phyloP scores from a whole-genome alignment of 2,329 filamentous ascomycete genomes.

The Xylaria arbuscula region DNA sequence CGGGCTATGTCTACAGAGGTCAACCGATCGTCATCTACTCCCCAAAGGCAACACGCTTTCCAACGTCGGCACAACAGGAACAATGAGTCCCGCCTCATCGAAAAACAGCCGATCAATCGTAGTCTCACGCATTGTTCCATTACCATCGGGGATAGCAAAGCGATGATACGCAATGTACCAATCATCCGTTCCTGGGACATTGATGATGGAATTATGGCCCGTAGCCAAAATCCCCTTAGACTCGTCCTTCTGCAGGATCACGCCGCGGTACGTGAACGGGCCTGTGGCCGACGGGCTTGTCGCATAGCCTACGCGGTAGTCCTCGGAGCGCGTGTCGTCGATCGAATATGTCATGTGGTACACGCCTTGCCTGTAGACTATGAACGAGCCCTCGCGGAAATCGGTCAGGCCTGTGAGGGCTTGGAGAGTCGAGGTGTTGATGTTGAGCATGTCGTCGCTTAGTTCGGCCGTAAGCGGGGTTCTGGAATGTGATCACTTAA shows the following conservation, averaged over 20 bases:
- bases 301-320: slow-evolving; percentile 61
- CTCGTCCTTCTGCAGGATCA: slow-evolving; percentile 57
- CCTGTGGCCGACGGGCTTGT: slow-evolving; percentile 53
- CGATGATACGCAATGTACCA: slow-evolving; percentile 64
- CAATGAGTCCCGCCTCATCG: background rate
- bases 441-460: slow-evolving; percentile 58
- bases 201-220: slow-evolving; percentile 59
- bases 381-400: slow-evolving; percentile 58
- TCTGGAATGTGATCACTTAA: slow-evolving; percentile 35
- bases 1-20: background rate
- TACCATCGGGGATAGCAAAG: slow-evolving; percentile 58
- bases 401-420: slow-evolving; percentile 53
- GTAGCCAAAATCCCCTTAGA: slow-evolving; percentile 58
- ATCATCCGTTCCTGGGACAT: slow-evolving; percentile 59
- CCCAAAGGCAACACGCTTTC: slow-evolving; percentile 1
- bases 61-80: slow-evolving; percentile 7
- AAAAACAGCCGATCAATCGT: slow-evolving; percentile 12
- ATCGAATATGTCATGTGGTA: slow-evolving; percentile 63
- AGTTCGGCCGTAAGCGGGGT: slow-evolving; percentile 56
- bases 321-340: slow-evolving; percentile 58
- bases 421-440: slow-evolving; percentile 53
- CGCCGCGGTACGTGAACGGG: slow-evolving; percentile 58
- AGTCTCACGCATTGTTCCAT: slow-evolving; percentile 51
- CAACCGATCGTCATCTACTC: background rate
- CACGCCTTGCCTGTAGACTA: slow-evolving; percentile 57